Base-by-base conservation (phyloP, 2,329 filamentous ascomycete genomes). In the Fusarium agapanthi region DNA sequence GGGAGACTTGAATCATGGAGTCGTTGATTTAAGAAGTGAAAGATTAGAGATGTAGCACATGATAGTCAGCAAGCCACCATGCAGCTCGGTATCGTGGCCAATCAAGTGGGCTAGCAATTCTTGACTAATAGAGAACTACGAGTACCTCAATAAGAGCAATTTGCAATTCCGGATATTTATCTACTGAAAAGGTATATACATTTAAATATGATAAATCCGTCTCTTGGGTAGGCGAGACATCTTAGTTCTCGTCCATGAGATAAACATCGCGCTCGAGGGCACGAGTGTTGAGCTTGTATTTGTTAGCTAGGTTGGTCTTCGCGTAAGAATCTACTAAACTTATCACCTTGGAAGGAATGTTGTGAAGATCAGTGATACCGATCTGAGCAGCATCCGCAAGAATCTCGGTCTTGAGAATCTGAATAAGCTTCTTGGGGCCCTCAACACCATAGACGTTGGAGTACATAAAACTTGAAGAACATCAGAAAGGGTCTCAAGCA, bases 351-450 rank as follows among this genome's bases (percentile, higher is more conserved):
- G 65, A 66, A 11, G 74, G 64, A 35, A 77, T 75, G 54, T 75
- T 77, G 38, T 71, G 53, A 14, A 77, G 69, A 58, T 77, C 75
- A 30, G 57, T 75, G 13, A 80, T 77, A 14, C 81, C 81, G 37
- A 80, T 71, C 71, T 83, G 79, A 24, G 78, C 79, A 47, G 78
- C 81, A 54, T 83, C 81, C 6, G 76, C 68, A 32, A 77, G 61
- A 35, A 87, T 80, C 79, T 88, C 86, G 43, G 82, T 79, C 81
- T 86, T 87, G 66, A 88, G 78, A 26, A 88, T 83, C 57, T 84
- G 76, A 58, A 87, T 84, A 11, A 81, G 81, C 78, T 83, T 84
- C 61, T 78, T 79, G 7, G 88, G 85, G 28, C 86, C 86, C 28
- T 83, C 81, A 9, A 81, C 77, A 7, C 86, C 86, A 71, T 85